These are phyloP conservation scores for Collybia sordida DNA, from an alignment of 768 basidiomycete species.

Conservation along the genomic window DNA sequence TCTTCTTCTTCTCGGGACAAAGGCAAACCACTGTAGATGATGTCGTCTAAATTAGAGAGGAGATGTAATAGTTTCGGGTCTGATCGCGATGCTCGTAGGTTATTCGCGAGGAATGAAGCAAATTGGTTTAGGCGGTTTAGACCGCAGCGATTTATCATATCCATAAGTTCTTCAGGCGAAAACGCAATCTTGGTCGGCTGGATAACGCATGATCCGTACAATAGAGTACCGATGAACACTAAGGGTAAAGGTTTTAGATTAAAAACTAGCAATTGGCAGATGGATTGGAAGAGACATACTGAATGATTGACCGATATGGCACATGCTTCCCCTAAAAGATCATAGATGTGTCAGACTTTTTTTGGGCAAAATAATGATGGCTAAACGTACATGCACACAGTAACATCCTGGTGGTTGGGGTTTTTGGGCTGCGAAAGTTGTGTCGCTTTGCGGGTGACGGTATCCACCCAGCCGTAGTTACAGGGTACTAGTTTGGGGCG, in stretches of 20 bases:
- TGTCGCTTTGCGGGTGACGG: conserved; percentile 46
- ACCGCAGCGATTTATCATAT: conserved; percentile 66
- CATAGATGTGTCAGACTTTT: conserved; percentile 2
- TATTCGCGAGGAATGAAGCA: conserved; percentile 61
- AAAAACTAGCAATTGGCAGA: conserved; percentile 13
- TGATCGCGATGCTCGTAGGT: conserved; percentile 39
- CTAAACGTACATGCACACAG: conserved; percentile 54
- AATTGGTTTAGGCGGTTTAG: conserved; percentile 81
- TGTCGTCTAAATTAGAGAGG: conserved; percentile 58
- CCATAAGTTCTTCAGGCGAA: conserved; percentile 64
- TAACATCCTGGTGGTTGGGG: conserved; percentile 50
- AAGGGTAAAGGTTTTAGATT: conserved; percentile 15
- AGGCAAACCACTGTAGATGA: conserved; percentile 64
- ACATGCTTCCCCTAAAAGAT: conserved; percentile 72
- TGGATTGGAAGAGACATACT: conserved; percentile 44
- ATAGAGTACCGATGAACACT: conserved; percentile 74
- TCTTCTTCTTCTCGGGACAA: conserved; percentile 71
- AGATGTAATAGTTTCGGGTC: conserved; percentile 61
- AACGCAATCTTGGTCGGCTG: conserved; percentile 68
- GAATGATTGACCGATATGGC: conserved; percentile 76
- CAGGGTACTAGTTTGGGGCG: conserved; percentile 65
- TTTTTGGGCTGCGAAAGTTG: conserved; percentile 40
- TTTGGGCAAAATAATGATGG: not conserved
- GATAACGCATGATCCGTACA: conserved; percentile 71
- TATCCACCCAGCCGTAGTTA: conserved; percentile 52